phyloP scores from a whole-genome alignment of 345 rosid genomes.

The Lepidium aucheri region DNA sequence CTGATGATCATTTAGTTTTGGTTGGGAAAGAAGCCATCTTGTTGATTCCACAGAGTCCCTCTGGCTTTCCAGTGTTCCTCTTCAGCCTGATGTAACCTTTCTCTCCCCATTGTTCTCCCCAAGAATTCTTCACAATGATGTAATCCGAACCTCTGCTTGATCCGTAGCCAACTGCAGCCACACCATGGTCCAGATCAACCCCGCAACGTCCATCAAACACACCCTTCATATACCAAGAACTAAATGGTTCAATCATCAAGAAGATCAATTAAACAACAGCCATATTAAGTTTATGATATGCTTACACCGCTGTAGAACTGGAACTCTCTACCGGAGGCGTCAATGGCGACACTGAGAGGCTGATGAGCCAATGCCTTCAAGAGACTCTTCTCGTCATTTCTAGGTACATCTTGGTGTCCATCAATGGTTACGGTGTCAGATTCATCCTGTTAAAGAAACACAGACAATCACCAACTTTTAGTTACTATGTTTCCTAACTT shows the following conservation, averaged over 20 bases:
- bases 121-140: slow-evolving; percentile 75
- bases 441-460: slow-evolving; percentile 37
- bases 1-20: slow-evolving; percentile 29
- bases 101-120: slow-evolving; percentile 85
- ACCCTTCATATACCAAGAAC: slow-evolving; percentile 39
- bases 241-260: neutral
- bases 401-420: slow-evolving; percentile 64
- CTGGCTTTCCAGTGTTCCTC: slow-evolving; percentile 68
- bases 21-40: slow-evolving; percentile 82
- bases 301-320: slow-evolving; percentile 70
- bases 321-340: slow-evolving; percentile 66
- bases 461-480: neutral
- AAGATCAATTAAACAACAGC: neutral
- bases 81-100: slow-evolving; percentile 70
- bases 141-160: slow-evolving; percentile 54
- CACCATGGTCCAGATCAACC: slow-evolving; percentile 60
- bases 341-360: slow-evolving; percentile 77
- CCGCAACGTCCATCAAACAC: slow-evolving; percentile 68
- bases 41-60: slow-evolving; percentile 77
- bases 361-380: slow-evolving; percentile 71
- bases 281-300: neutral
- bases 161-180: slow-evolving; percentile 81
- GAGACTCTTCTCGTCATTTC: slow-evolving; percentile 48
- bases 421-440: slow-evolving; percentile 48
- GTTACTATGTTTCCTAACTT: neutral